Conservation (phyloP, 2,329 filamentous ascomycete species). For the Aspergillus neoniger region DNA sequence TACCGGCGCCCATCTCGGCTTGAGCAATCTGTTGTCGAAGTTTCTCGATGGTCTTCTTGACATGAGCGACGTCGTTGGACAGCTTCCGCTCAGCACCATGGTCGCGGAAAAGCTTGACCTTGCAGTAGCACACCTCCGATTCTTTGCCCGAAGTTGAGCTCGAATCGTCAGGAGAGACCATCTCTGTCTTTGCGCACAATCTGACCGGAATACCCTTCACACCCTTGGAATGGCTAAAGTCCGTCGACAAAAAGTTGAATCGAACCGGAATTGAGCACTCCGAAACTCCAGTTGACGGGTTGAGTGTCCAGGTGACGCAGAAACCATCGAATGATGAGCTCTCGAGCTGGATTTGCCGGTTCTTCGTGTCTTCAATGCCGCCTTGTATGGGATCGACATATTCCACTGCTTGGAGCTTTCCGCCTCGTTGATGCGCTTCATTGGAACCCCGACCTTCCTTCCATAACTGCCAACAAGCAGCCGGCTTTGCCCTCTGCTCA, state of each 20-base stretch:
- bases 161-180: slow-evolving; percentile 58
- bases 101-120: slow-evolving; percentile 94
- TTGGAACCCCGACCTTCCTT: slow-evolving; percentile 95
- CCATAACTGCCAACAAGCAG: slow-evolving; percentile 86
- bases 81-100: slow-evolving; percentile 94
- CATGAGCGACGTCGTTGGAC: slow-evolving; percentile 89
- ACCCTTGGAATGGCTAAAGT: slow-evolving; percentile 98
- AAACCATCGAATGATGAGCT: slow-evolving; percentile 90
- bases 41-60: slow-evolving; percentile 96
- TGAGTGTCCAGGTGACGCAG: slow-evolving; percentile 83
- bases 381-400: slow-evolving; percentile 71
- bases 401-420: slow-evolving; percentile 91
- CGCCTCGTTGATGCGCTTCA: slow-evolving; percentile 90
- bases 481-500: slow-evolving; percentile 81
- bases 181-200: slow-evolving; percentile 85
- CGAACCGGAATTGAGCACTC: slow-evolving; percentile 88
- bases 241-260: slow-evolving; percentile 97
- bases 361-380: slow-evolving; percentile 59
- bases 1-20: slow-evolving; percentile 61
- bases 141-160: slow-evolving; percentile 33
- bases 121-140: slow-evolving; percentile 89
- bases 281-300: slow-evolving; percentile 60
- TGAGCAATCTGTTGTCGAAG: slow-evolving; percentile 90
- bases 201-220: slow-evolving; percentile 96
- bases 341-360: slow-evolving; percentile 67